Conservation (phyloP, 495 filamentous ascomycete species). For the Copromyces sp. region DNA sequence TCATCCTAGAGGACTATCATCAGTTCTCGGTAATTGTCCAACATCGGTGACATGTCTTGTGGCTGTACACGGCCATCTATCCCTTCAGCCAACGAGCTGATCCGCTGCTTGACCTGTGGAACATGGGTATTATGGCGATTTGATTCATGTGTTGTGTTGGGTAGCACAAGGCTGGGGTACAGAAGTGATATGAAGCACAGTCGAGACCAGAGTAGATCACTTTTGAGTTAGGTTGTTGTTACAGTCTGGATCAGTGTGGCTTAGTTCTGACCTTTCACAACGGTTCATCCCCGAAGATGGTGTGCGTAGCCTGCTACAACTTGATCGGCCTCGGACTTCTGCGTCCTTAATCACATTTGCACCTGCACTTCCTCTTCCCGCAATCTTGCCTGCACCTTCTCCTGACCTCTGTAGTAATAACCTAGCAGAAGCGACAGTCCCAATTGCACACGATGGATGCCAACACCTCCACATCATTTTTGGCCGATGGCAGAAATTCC, state of each 20-base stretch:
- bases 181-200: too few species aligned
- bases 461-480: neutral
- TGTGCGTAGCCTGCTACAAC: too few species aligned
- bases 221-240: too few species aligned
- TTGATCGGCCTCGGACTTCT: too few species aligned
- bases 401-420: neutral
- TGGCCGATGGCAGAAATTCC: neutral
- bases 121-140: neutral
- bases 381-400: neutral
- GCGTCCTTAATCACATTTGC: too few species aligned
- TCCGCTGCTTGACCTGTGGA: neutral
- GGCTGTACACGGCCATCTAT: neutral
- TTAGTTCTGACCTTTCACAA: too few species aligned
- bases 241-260: too few species aligned
- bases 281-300: too few species aligned
- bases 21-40: neutral
- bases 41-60: neutral
- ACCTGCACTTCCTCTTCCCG: too few species aligned
- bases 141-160: too few species aligned
- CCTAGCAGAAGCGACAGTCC: neutral
- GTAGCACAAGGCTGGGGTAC: neutral
- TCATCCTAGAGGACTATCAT: too few species aligned
- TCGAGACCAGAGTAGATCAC: too few species aligned
- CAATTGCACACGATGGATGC: neutral
- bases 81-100: neutral